Evolutionary conservation across 2,329 filamentous ascomycete genomes (phyloP), one percentile per base, ranked within the genome.

Genomic region (Setomelanomma holmii): DNA sequence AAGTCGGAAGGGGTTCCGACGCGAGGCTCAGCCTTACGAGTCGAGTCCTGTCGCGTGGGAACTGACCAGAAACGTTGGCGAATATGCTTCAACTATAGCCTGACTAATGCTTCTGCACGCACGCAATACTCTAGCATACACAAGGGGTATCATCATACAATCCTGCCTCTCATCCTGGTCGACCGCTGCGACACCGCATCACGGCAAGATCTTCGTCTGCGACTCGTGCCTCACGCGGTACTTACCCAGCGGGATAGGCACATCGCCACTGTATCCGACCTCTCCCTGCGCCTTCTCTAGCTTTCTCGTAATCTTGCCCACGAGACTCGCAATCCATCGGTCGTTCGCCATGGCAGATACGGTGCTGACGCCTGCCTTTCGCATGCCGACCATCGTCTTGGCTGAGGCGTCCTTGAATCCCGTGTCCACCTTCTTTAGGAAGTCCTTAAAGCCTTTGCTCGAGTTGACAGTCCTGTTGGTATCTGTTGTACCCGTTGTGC

Each of bases 251-350:
- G 71, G 51, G 12, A 83, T 72, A 1, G 80, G 77, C 19, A 84
- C 75, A 19, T 77, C 74, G 1, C 77, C 79, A 45, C 76, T 78
- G 56, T 83, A 84, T 1, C 81, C 81, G 1, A 81, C 64, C 64
- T 83, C 80, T 0, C 81, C 81, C 51, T 79, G 76, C 27, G 77
- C 78, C 20, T 72, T 75, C 66, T 82, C 80, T 44, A 83, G 51
- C 61, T 79, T 81, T 53, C 69, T 72, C 50, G 79, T 80, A 4
- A 81, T 68, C 55, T 80, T 82, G 4, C 82, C 81, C 0, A 84
- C 79, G 56, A 84, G 61, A 62, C 78, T 80, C 30, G 81, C 81
- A 59, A 84, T 82, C 80, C 81, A 84, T 17, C 79, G 71, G 61
- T 84, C 82, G 58, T 84, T 83, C 4, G 80, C 77, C 30, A 82